Evolutionary conservation across 371 early-diverging fungal species (phyloP).

Genomic region (Coemansia sp.): DNA sequence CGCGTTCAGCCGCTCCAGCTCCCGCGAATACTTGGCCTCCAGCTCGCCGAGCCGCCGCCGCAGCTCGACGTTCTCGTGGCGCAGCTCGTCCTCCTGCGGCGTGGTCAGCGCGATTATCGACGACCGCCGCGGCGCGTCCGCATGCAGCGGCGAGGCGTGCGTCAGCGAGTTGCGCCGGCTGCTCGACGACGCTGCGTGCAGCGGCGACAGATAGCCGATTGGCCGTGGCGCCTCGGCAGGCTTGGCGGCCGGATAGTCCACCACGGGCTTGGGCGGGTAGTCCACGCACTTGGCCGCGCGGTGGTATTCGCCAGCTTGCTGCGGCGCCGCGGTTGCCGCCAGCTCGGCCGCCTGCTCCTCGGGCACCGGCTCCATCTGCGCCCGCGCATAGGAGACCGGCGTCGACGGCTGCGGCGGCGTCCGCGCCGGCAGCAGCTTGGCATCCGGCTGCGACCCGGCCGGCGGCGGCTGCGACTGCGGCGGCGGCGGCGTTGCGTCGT

Average conservation of each 20-base stretch:
- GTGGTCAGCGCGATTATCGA: constrained; percentile 49
- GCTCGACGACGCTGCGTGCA: background rate
- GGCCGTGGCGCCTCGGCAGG: background rate
- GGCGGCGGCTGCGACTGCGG: constrained; percentile 2
- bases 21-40: constrained; percentile 30
- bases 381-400: background rate
- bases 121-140: constrained; percentile 30
- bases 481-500: constrained; percentile 38
- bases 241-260: background rate
- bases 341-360: constrained; percentile 9
- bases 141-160: background rate
- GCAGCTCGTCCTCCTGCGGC: constrained; percentile 32
- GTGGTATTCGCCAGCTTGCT: too few species aligned
- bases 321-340: too few species aligned
- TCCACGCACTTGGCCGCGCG: background rate
- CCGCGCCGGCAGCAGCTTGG: constrained; percentile 1
- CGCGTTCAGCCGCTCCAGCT: constrained; percentile 30
- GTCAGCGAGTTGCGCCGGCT: constrained; percentile 5
- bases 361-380: constrained; percentile 26
- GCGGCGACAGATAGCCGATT: background rate
- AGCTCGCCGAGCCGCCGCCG: constrained; percentile 45
- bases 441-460: background rate
- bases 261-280: too few species aligned
- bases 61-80: constrained; percentile 35
- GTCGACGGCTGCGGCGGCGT: constrained; percentile 2